Percentiles rank a stretch among this genome's conserved stretches.
These are phyloP conservation scores for Leccinum pellstonianum DNA, from an alignment of 768 basidiomycete genomes.

Conservation along the genomic window DNA sequence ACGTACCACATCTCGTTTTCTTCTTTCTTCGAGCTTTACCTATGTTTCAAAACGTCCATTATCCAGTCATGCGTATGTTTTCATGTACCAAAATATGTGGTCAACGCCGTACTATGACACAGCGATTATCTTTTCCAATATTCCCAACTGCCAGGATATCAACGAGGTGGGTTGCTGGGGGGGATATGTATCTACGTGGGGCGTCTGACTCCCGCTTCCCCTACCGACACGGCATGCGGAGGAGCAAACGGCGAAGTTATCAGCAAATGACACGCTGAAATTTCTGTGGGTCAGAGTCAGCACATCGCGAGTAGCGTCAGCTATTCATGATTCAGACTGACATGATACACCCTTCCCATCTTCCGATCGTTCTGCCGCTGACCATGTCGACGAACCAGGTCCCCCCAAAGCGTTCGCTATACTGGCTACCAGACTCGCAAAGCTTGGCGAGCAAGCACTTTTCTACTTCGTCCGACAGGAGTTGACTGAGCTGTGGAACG, in stretches of 20 bases:
- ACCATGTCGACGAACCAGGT: constrained; percentile 80
- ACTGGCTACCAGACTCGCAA: constrained; percentile 60
- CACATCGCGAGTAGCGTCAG: background rate
- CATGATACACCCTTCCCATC: constrained; percentile 80
- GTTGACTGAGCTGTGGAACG: constrained; percentile 70
- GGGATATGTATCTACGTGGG: constrained; percentile 41
- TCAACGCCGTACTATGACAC: constrained; percentile 16
- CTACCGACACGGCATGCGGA: constrained; percentile 55
- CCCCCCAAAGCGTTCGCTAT: constrained; percentile 49
- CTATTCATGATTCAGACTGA: constrained; percentile 38
- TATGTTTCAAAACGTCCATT: constrained; percentile 15
- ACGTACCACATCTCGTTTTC: background rate
- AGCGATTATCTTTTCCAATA: constrained; percentile 42
- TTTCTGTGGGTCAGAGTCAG: constrained; percentile 45
- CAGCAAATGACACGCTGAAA: constrained; percentile 56
- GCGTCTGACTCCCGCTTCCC: constrained; percentile 40
- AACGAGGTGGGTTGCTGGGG: constrained; percentile 37
- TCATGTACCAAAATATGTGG: constrained; percentile 14
- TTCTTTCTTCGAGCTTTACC: constrained; percentile 1
- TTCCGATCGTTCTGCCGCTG: constrained; percentile 60
- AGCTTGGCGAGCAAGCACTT: constrained; percentile 66
- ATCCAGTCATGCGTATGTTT: constrained; percentile 20
- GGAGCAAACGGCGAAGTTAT: constrained; percentile 52
- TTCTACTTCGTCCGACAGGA: constrained; percentile 78
- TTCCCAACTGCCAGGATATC: constrained; percentile 53